Evolutionary conservation across 164 flowering plant species (phyloP), one percentile per base, ranked within the genome.

Genomic region (Akebia trifoliata): DNA sequence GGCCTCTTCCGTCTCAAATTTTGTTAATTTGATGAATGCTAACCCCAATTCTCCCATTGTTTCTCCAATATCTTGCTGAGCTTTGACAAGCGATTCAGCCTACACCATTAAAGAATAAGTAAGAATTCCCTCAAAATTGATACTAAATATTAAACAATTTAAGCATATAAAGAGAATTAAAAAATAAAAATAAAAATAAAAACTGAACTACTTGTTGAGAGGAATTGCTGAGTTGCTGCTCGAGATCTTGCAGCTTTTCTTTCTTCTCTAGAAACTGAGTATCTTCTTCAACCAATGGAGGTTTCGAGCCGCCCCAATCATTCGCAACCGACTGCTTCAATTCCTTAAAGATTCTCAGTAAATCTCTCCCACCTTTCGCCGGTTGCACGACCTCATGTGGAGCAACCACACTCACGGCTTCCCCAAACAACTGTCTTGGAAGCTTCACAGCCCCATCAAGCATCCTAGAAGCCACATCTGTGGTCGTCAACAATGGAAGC

Each of bases 1-100:
- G 20, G 93, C 88, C 62, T 79, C 76, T 74, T 85, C 96, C 1
- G 72, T 83, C 74, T 94, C 99, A 68, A 90, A 90, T 50, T 56
- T 94, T 1, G 91, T 77, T 64, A 94, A 61, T 46, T 94, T 90
- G 21, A 94, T 74, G 56, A 88, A 85, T 17, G 97, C 78, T 26
- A 94, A 51, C 28, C 99, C 99, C 49, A 94, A 60, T 49, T 84
- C 91, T 18, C 99, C 99, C 87, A 88, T 79, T 36, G 96, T 88
- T 54, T 90, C 93, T 65, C 97, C 99, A 69, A 88, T 78, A 65
- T 90, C 97, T 73, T 90, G 95, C 68, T 94, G 99, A 22, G 93
- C 89, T 72, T 94, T 94, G 8, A 94, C 96, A 55, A 90, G 74
- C 12, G 81, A 60, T 72, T 94, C 97, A 17, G 99, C 97, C 99